Base-by-base conservation (phyloP, 106 monocot genomes). In the Narthecium ossifragum region DNA sequence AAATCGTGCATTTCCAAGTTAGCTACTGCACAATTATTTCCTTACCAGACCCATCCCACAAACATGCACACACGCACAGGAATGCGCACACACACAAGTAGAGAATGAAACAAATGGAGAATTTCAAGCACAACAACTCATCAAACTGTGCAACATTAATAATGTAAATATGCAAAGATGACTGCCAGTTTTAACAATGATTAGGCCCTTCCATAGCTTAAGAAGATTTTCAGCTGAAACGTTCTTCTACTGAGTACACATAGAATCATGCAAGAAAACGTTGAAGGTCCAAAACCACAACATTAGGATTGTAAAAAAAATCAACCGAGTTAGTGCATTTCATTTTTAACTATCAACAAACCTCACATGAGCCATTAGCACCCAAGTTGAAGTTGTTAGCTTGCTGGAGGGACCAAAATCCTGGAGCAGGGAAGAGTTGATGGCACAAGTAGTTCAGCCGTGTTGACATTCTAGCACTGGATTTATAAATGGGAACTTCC, bases 191-290 rank as follows among this genome's bases (percentile, higher is more conserved):
- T n/a, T n/a, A n/a, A n/a, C n/a, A n/a, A n/a, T n/a, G n/a, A n/a
- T n/a, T n/a, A n/a, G n/a, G n/a, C n/a, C n/a, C 14, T 25, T 55
- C 53, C 57, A 57, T 78, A 86, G 90, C 91, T 98, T 98, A 3
- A 98, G 71, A 64, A 98, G 90, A 75, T 98, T 98, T 70, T 78
- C 78, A 40, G 98, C 98, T 53, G 74, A 71, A 61, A 85, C 52
- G 53, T 28, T 73, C 34, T 70, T 59, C 64, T 32, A 76, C 28
- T 41, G 5, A 38, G 61, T 31, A 38, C 70, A 41, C 38, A 70
- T 58, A 57, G 65, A 49, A 47, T 46, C 76, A 85, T 90, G 79
- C 24, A 53, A 76, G 48, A 20, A 23, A n/a, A 56, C 46, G 61
- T 23, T 25, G 46, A 38, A 24, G 6, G 1, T 20, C 53, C 29